These are phyloP conservation scores for Scedosporium boydii DNA, from an alignment of 2,329 filamentous ascomycete species.

Conservation along the genomic window DNA sequence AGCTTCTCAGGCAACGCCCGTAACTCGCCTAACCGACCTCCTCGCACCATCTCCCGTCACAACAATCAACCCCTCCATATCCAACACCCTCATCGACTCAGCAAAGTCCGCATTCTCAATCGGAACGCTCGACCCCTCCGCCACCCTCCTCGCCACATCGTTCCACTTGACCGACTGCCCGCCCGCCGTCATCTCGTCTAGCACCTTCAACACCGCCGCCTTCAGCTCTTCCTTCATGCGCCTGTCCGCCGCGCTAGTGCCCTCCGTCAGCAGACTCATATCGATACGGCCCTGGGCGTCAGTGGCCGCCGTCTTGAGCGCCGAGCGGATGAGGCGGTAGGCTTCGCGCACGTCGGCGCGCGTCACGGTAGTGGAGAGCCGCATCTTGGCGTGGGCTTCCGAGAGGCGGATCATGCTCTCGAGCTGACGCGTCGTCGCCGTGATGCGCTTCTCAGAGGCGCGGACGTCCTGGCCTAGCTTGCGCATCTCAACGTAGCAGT, in stretches of 20 bases:
- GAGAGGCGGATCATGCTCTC: constrained; percentile 97
- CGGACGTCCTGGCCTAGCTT: constrained; percentile 83
- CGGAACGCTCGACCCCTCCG: constrained; percentile 59
- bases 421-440: constrained; percentile 89
- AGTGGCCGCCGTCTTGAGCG: constrained; percentile 94
- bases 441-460: constrained; percentile 88
- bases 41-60: constrained; percentile 77
- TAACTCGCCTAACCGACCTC: constrained; percentile 71
- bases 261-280: constrained; percentile 91
- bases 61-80: constrained; percentile 76
- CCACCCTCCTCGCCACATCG: constrained; percentile 67
- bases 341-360: constrained; percentile 80
- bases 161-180: constrained; percentile 62
- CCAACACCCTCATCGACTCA: constrained; percentile 69
- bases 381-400: constrained; percentile 98
- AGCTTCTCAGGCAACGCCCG: constrained; percentile 28
- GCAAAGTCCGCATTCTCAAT: constrained; percentile 75
- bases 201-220: constrained; percentile 58
- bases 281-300: constrained; percentile 89
- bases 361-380: constrained; percentile 67
- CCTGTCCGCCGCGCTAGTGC: constrained; percentile 81
- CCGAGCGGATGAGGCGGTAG: constrained; percentile 83
- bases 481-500: constrained; percentile 89
- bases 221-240: constrained; percentile 70
- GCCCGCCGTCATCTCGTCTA: constrained; percentile 71